Evolutionary conservation across 2,329 filamentous ascomycete genomes (phyloP).

Genomic region (Pseudocercospora musae): DNA sequence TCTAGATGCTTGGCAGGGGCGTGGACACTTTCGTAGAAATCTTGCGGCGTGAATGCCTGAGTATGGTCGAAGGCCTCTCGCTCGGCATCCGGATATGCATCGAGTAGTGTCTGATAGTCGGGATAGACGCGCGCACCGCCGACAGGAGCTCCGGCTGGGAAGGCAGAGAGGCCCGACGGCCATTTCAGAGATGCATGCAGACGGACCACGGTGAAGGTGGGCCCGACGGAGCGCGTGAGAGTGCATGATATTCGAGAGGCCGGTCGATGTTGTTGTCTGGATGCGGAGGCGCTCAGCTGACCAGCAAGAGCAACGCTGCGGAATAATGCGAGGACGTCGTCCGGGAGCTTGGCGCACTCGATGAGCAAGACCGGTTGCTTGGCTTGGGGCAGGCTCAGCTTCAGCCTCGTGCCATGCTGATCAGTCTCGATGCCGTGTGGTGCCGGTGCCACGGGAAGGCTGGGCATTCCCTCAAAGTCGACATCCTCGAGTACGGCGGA

Average conservation of each 20-base stretch:
- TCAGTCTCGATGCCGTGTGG: slow-evolving; percentile 19
- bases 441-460: slow-evolving; percentile 21
- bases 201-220: slow-evolving; percentile 27
- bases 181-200: slow-evolving; percentile 29
- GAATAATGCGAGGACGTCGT: slow-evolving; percentile 16
- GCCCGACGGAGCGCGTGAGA: slow-evolving; percentile 25
- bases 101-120: slow-evolving; percentile 27
- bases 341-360: slow-evolving; percentile 20
- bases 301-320: slow-evolving; percentile 18
- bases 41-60: slow-evolving; percentile 46
- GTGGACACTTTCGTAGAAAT: slow-evolving; percentile 69
- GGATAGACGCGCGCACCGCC: slow-evolving; percentile 25
- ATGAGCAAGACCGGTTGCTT: slow-evolving; percentile 26
- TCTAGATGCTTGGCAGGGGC: slow-evolving; percentile 50
- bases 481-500: slow-evolving; percentile 21
- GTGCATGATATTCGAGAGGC: slow-evolving; percentile 22
- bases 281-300: slow-evolving; percentile 10
- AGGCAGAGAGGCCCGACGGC: slow-evolving; percentile 33
- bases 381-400: slow-evolving; percentile 17
- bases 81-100: slow-evolving; percentile 25
- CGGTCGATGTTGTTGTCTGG: slow-evolving; percentile 15
- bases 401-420: slow-evolving; percentile 17
- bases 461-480: slow-evolving; percentile 20
- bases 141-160: slow-evolving; percentile 25
- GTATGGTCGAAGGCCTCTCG: slow-evolving; percentile 22